Percentiles rank a stretch among this genome's conserved stretches.
phyloP scores from a whole-genome alignment of 148 eudicot species.

The Fagopyrum esculentum region DNA sequence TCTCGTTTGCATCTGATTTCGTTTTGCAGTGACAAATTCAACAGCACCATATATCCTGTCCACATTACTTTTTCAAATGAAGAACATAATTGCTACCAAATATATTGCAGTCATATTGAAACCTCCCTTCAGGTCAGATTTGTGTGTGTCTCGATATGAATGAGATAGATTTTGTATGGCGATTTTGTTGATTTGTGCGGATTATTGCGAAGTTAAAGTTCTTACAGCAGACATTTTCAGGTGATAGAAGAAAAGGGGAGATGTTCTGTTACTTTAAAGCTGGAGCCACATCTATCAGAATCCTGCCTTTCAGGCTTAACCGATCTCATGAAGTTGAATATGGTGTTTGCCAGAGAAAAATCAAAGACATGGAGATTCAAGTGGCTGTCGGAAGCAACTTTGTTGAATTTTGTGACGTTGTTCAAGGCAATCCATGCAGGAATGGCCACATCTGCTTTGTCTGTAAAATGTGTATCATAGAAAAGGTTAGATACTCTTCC shows the following conservation, averaged over 20 bases:
- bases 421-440: conserved; percentile 50
- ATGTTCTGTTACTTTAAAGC: conserved; percentile 31
- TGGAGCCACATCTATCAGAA: conserved; percentile 20
- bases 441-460: conserved; percentile 22
- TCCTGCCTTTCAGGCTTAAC: conserved; percentile 20
- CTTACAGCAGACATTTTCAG: conserved; percentile 24
- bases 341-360: conserved; percentile 8
- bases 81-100: background rate
- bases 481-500: background rate
- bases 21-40: background rate
- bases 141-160: background rate
- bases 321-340: conserved; percentile 17
- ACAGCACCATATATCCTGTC: background rate
- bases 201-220: background rate
- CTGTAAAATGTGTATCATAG: conserved; percentile 28
- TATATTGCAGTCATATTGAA: background rate
- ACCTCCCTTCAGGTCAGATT: background rate
- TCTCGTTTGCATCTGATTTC: background rate
- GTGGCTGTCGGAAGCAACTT: conserved; percentile 43
- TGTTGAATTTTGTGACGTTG: conserved; percentile 44
- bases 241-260: conserved; percentile 41
- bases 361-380: conserved; percentile 44
- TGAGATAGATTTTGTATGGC: background rate
- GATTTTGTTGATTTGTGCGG: background rate
- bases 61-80: background rate